Evolutionary conservation across 164 flowering plant genomes (phyloP).

Genomic region (Taxillus chinensis): DNA sequence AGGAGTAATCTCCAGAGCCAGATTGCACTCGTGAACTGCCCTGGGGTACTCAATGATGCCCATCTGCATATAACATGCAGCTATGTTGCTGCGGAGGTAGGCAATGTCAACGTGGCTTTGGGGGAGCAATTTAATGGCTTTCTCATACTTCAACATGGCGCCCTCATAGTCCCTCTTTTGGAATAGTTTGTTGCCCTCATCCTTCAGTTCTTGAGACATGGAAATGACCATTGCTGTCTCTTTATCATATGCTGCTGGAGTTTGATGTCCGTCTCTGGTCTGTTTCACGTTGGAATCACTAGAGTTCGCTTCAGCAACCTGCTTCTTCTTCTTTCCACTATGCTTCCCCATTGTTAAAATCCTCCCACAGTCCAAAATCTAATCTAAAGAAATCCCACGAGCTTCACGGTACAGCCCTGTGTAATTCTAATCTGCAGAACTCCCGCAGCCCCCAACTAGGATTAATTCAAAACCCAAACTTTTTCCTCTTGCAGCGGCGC

Average conservation of each 20-base stretch:
- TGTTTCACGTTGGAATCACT: conserved; percentile 17
- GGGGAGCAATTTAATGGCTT: conserved; percentile 73
- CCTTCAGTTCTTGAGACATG: conserved; percentile 66
- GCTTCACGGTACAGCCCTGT: no score
- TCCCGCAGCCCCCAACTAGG: no score
- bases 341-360: conserved; percentile 50
- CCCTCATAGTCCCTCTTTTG: conserved; percentile 73
- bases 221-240: conserved; percentile 50
- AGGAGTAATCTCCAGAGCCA: conserved; percentile 74
- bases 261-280: conserved; percentile 21
- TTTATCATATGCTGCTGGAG: conserved; percentile 31
- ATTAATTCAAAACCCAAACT: not conserved
- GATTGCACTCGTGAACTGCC: conserved; percentile 78
- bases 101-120: conserved; percentile 59
- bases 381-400: conserved; percentile 4
- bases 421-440: no score
- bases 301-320: conserved; percentile 5
- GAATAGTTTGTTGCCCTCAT: conserved; percentile 73
- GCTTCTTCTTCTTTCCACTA: conserved; percentile 51
- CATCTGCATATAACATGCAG: conserved; percentile 91
- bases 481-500: not conserved
- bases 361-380: not conserved
- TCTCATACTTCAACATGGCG: conserved; percentile 73
- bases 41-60: conserved; percentile 59
- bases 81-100: conserved; percentile 61